These are phyloP conservation scores for Glebionis coronaria DNA, from an alignment of 129 eudicot genomes.

Conservation along the genomic window DNA sequence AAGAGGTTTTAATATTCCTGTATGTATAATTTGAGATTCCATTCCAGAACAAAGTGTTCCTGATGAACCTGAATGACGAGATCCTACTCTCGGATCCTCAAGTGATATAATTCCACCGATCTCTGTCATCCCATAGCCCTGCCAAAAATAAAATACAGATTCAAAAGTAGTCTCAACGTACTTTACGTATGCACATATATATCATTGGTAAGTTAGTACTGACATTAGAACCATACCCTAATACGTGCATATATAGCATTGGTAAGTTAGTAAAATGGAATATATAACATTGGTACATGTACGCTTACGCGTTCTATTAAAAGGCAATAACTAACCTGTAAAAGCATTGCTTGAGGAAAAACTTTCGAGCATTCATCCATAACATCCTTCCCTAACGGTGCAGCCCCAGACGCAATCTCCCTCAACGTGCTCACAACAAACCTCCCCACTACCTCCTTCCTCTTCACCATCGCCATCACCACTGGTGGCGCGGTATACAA, in stretches of 20 bases:
- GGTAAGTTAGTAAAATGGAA: too few relatives aligned
- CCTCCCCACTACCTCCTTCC: slow-evolving; percentile 18
- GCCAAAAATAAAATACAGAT: neutral
- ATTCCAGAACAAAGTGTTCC: slow-evolving; percentile 64
- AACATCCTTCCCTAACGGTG: slow-evolving; percentile 38
- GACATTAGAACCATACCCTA: too few relatives aligned
- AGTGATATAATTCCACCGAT: slow-evolving; percentile 53
- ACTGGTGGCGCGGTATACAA: slow-evolving; percentile 41
- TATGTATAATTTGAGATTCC: slow-evolving; percentile 59
- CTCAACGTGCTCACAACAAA: slow-evolving; percentile 22
- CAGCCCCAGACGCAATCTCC: slow-evolving; percentile 41
- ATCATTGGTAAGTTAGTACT: too few relatives aligned
- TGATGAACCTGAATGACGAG: slow-evolving; percentile 53
- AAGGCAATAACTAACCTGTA: too few relatives aligned
- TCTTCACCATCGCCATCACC: slow-evolving; percentile 34
- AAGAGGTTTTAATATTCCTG: slow-evolving; percentile 63
- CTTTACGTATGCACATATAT: too few relatives aligned
- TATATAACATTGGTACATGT: too few relatives aligned
- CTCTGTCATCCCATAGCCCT: slow-evolving; percentile 54
- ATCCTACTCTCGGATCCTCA: slow-evolving; percentile 43
- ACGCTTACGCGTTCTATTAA: too few relatives aligned
- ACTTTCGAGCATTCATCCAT: slow-evolving; percentile 13
- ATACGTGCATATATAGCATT: too few relatives aligned
- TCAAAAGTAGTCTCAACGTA: neutral
- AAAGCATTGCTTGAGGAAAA: slow-evolving; percentile 10